Evolutionary conservation across 2,329 filamentous ascomycete species (phyloP), one percentile per base, ranked within the genome.

Genomic region (Rhinocladiella similis): DNA sequence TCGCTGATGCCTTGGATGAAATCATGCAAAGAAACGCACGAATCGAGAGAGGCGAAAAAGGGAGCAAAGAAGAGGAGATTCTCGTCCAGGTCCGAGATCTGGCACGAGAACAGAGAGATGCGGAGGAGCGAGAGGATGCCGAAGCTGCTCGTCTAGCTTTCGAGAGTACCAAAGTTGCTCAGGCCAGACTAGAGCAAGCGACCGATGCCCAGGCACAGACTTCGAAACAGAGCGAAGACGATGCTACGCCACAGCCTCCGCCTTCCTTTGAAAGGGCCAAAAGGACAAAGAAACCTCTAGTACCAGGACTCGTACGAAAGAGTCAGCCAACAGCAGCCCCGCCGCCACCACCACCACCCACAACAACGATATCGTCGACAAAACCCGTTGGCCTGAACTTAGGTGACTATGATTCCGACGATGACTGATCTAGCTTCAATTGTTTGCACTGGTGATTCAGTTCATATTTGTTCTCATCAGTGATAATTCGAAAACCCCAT

Each of bases 1-100:
- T 97, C 43, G 94, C 94, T 1, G 94, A 99, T 77, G 93, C 92
- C 6, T 76, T 99, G 53, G 94, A 99, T 72, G 92, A 97, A 75
- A 97, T 99, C 55, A 81, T 93, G 54, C 93, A 90, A 50, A 79
- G 93, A 62, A 99, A 99, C 75, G 94, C 94, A 6, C 81, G 91
- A 61, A 85, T 94, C 48, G 90, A 96, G 72, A 82, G 89, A 62
- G 88, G 87, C 7, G 86, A 90, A 58, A 79, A 84, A 2, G 86
- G 87, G 50, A 83, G 83, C 9, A 79, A 81, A 14, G 82, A 84
- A 9, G 79, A 79, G 3, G 75, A 85, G 1, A 77, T 72, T 38
- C 63, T 73, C 13, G 77, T 84, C 3, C 84, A 87, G 54, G 83
- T 84, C 18, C 75, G 78, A 25, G 80, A 83, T 5, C 77, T 80